Base-by-base conservation (phyloP, 1,284 basidiomycete species). In the Rhodotorula sp. region DNA sequence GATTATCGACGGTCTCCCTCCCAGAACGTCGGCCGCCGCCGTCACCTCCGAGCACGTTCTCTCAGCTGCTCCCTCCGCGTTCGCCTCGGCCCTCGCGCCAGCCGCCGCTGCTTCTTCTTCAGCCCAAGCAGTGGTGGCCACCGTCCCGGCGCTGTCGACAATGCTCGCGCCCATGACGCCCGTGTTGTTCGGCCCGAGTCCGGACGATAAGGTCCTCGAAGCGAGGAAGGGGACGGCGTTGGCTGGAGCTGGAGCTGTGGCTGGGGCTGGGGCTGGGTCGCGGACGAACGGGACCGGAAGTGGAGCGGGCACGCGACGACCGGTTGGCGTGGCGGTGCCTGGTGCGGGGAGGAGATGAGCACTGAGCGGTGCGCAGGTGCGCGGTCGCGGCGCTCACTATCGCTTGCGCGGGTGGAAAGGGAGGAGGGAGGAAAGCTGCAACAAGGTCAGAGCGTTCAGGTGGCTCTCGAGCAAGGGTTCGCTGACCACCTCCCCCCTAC, bases 121-220 rank as follows among this genome's bases (percentile, higher is more conserved):
- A n/a, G 23, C 14, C 49, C 48, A 4, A 34, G 62, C 64, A 5
- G 34, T 66, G 18, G 65, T 62, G 34, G 65, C 64, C 8, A 31
- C 34, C 54, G 54, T 26, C 26, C 54, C 54, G 5, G 34, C 43
- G 56, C 15, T 60, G 7, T 47, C 46, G 5, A 31, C 26, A 5
- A 14, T 43, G 39, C 39, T 43, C 12, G 39, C 26, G 12, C 26
- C n/a, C 54, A 15, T 10, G 14, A 29, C 29, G 54, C 54, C 26
- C 54, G 54, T 29, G 14, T 26, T 16, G 23, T 74, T 71, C 49
- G 84, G 85, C 34, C 91, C 91, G n/a, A 94, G 92, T 79, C 92
- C 93, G 18, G 92, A 95, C 77, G 92, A 95, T 78, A 82, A 90
- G 68, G 88, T 95, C 20, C 83, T 90, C 79, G 87, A 87, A 74